Evolutionary conservation across 805 yeast genomes (phyloP), one percentile per base, ranked within the genome.

Genomic region (Candida maris): DNA sequence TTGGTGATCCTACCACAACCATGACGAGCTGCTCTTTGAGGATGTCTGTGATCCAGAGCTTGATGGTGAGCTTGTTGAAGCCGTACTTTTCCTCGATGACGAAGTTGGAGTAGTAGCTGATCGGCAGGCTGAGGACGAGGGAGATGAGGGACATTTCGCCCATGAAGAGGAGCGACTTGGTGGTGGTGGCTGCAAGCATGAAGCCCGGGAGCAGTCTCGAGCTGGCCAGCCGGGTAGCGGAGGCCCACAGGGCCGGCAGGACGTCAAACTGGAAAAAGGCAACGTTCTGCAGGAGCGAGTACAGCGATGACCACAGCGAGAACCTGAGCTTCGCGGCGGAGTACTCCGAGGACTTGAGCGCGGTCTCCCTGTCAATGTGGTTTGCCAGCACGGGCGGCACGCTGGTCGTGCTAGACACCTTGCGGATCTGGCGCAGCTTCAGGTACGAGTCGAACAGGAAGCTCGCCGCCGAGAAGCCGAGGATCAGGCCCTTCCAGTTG

Each of bases 31-130:
- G 58, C 19, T 74, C 61, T 62, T 91, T 93, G 44, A 87, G 30
- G 44, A 68, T 65, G 60, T 93, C 99, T 18, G 74, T 56, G 18
- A 85, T 37, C 85, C 94, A 93, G 34, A 87, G 67, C 34, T 68
- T 64, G 13, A 71, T 42, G 3, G 97, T 91, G 48, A 77, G 71
- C 62, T 93, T 93, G 67, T 93, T 93, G 67, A 93, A 93, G 1
- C 98, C 98, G 53, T 72, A 91, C 62, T 77, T 77, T 59, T 91
- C 96, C 64, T 93, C 98, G 49, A 93, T 70, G 12, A 88, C 89
- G 65, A 93, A 93, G 51, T 83, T 82, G 39, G 74, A 67, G 62
- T 88, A 89, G 58, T 83, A 79, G 7, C 79, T 69, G 16, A 80
- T 55, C 3, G 98, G 98, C 37, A 84, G 57, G 3, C 75, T 68